Percentiles rank a stretch among this genome's conserved stretches.
phyloP scores from a whole-genome alignment of 2,329 filamentous ascomycete genomes.

The Exophiala spinifera region DNA sequence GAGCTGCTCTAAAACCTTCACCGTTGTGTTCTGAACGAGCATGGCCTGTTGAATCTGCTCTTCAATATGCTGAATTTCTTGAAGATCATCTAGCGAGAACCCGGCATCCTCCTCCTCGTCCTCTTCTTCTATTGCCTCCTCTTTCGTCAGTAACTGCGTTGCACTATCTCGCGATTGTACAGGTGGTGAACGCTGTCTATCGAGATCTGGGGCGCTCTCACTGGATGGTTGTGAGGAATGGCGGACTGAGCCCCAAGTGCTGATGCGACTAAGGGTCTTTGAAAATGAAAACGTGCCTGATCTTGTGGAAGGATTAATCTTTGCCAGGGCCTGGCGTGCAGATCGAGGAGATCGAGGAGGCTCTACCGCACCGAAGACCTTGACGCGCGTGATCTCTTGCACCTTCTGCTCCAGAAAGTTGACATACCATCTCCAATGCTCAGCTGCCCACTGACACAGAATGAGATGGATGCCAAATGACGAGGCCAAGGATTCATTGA shows the following conservation, averaged over 20 bases:
- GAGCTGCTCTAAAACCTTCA: slow-evolving; percentile 32
- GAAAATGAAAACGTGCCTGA: slow-evolving; percentile 15
- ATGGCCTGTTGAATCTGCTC: slow-evolving; percentile 39
- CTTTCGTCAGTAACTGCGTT: not conserved
- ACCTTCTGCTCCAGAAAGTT: slow-evolving; percentile 10
- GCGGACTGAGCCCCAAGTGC: not conserved
- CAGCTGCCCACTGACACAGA: slow-evolving; percentile 41
- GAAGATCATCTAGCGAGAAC: slow-evolving; percentile 33
- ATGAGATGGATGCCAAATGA: slow-evolving; percentile 40
- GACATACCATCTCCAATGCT: slow-evolving; percentile 46
- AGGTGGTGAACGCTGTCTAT: not conserved
- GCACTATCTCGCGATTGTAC: slow-evolving; percentile 34
- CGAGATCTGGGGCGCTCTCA: not conserved
- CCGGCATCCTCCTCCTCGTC: slow-evolving; percentile 13
- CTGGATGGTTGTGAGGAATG: not conserved
- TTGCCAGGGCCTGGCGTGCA: not conserved
- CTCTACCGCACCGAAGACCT: slow-evolving; percentile 26
- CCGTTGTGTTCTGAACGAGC: slow-evolving; percentile 35
- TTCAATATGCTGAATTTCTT: slow-evolving; percentile 38
- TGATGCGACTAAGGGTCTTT: not conserved
- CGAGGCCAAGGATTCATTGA: slow-evolving; percentile 36
- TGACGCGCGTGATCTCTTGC: slow-evolving; percentile 30
- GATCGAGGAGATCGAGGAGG: not conserved
- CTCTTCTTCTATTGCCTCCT: not conserved
- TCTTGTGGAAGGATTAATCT: slow-evolving; percentile 38